These are phyloP conservation scores for Fusarium mangiferae DNA, from an alignment of 2,329 filamentous ascomycete genomes.

Conservation along the genomic window DNA sequence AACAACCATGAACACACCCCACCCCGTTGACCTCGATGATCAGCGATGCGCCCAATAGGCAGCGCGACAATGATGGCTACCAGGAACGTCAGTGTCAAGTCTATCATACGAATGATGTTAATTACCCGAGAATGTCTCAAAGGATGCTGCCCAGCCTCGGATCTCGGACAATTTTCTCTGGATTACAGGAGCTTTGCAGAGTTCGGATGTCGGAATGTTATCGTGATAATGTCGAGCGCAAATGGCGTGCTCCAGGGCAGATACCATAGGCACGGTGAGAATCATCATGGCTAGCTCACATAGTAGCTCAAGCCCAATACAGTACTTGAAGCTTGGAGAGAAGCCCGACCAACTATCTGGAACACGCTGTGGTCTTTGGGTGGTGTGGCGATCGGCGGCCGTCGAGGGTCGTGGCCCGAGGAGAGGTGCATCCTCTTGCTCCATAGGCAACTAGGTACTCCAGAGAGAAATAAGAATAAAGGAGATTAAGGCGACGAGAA, in stretches of 20 bases:
- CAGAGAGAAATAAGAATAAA: not conserved
- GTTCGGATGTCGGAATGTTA: fast-evolving
- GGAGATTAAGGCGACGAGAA: too few relatives aligned
- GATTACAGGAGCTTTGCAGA: not conserved
- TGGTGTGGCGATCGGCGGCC: too few relatives aligned
- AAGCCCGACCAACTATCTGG: not conserved
- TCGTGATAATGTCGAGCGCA: not conserved
- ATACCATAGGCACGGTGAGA: not conserved
- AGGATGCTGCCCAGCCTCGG: not conserved
- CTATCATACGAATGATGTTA: too few relatives aligned
- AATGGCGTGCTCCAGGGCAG: not conserved
- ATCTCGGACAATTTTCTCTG: not conserved
- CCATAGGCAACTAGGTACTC: too few relatives aligned
- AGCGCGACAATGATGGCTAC: not conserved
- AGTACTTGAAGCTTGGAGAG: not conserved
- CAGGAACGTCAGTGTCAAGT: too few relatives aligned
- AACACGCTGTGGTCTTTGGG: not conserved
- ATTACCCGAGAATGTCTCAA: not conserved
- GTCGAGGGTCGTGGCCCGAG: not conserved
- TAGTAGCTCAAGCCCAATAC: not conserved
- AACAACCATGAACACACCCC: not conserved
- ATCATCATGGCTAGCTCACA: not conserved
- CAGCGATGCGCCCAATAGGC: not conserved
- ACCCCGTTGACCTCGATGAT: not conserved
- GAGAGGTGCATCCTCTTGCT: not conserved